Evolutionary conservation across 1,139 yeast species (phyloP).

Genomic region (Yamadazyma aaseri): DNA sequence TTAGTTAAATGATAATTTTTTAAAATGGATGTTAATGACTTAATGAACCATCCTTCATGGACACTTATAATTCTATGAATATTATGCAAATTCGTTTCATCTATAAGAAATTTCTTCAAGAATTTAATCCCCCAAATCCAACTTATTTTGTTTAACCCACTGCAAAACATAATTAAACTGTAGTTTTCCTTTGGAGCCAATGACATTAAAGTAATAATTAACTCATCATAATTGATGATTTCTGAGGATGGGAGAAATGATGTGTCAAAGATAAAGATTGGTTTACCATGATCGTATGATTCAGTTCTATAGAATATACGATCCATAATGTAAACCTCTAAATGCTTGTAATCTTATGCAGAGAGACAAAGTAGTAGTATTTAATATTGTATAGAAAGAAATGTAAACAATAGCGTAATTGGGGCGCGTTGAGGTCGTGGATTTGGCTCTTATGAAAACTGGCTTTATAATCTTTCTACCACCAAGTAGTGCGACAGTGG

Average conservation of each 20-base stretch:
- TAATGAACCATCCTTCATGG: constrained; percentile 89
- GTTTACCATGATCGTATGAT: constrained; percentile 51
- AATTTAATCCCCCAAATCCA: constrained; percentile 84
- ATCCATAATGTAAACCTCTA: constrained; percentile 41
- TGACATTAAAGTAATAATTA: constrained; percentile 38
- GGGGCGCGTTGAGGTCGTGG: no score
- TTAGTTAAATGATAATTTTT: constrained; percentile 47
- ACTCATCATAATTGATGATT: constrained; percentile 38
- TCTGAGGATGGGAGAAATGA: constrained; percentile 68
- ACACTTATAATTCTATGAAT: constrained; percentile 66
- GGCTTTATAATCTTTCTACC: no score
- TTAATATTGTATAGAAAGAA: no score
- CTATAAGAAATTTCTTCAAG: constrained; percentile 64
- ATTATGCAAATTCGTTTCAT: constrained; percentile 35
- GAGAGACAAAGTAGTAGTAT: no score
- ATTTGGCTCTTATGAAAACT: no score
- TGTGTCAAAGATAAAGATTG: constrained; percentile 73
- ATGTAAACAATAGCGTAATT: constrained; percentile 4
- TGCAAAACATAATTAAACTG: constrained; percentile 69
- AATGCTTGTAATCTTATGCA: no score
- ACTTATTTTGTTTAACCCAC: constrained; percentile 66
- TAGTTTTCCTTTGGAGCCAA: constrained; percentile 57
- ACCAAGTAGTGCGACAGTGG: no score
- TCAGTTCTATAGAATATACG: constrained; percentile 60
- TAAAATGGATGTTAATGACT: constrained; percentile 74